phyloP scores from a whole-genome alignment of 2,329 filamentous ascomycete species.

The Paraconiothyrium brasiliense region DNA sequence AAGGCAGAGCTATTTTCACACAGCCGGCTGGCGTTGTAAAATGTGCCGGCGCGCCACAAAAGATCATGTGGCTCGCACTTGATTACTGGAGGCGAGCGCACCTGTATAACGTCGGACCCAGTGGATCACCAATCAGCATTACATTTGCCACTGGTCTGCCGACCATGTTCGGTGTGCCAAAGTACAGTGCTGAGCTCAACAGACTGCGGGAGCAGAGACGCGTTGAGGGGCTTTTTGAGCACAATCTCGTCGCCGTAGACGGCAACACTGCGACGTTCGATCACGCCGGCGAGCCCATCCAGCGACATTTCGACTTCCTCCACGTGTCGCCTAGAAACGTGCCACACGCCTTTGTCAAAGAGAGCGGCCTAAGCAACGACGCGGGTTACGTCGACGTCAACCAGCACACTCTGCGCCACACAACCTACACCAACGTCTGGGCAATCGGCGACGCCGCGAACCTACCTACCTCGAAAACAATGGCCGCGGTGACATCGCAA shows the following conservation, averaged over 20 bases:
- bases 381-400: conserved; percentile 52
- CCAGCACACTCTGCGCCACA: conserved; percentile 46
- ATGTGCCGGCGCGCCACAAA: conserved; percentile 52
- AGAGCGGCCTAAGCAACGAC: conserved; percentile 44
- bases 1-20: conserved; percentile 50
- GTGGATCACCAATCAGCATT: conserved; percentile 46
- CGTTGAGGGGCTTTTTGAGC: conserved; percentile 50
- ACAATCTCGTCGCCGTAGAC: conserved; percentile 48
- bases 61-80: conserved; percentile 54
- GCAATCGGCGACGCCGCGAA: conserved; percentile 50
- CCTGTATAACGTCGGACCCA: conserved; percentile 41
- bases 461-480: conserved; percentile 51
- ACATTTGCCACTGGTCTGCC: conserved; percentile 51
- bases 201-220: conserved; percentile 47
- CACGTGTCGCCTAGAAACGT: conserved; percentile 51
- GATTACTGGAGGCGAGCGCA: conserved; percentile 50
- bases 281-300: conserved; percentile 31
- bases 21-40: conserved; percentile 51
- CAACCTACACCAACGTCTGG: conserved; percentile 50
- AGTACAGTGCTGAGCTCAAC: conserved; percentile 49
- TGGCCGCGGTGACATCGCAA: conserved; percentile 50
- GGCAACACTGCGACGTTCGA: conserved; percentile 50
- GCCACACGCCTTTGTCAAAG: conserved; percentile 48
- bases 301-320: conserved; percentile 48
- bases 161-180: conserved; percentile 52